Conservation (phyloP, 2,329 filamentous ascomycete genomes). For the Sclerotiophoma versabilis region DNA sequence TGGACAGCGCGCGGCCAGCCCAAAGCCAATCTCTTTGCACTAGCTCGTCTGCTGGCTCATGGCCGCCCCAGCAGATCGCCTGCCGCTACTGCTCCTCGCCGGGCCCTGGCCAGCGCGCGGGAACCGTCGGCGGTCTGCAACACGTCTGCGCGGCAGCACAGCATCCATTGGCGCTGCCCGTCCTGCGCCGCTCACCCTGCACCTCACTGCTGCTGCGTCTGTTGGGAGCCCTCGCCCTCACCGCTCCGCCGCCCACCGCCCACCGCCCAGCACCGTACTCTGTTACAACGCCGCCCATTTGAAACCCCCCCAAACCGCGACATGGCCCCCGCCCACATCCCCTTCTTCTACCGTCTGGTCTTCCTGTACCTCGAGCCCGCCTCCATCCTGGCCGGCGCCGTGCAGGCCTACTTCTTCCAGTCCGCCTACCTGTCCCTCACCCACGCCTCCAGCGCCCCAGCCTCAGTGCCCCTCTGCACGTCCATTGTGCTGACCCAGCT, state of each 20-base stretch:
- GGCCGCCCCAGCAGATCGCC: background rate
- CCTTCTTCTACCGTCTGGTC: conserved; percentile 71
- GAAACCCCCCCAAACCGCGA: conserved; percentile 25
- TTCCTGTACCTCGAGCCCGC: conserved; percentile 76
- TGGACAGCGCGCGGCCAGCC: too few species aligned
- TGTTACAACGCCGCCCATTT: conserved; percentile 10
- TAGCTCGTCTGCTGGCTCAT: background rate
- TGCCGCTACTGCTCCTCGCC: conserved; percentile 1
- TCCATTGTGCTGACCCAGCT: conserved; percentile 76
- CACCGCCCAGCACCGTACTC: background rate
- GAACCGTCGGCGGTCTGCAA: conserved; percentile 14
- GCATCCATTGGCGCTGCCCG: background rate
- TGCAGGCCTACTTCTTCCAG: conserved; percentile 60
- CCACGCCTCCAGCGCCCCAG: conserved; percentile 60
- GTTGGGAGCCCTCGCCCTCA: background rate
- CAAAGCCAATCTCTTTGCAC: conserved; percentile 10
- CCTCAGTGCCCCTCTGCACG: conserved; percentile 63
- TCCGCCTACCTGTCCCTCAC: conserved; percentile 69
- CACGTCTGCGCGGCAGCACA: background rate
- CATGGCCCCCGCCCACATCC: conserved; percentile 56
- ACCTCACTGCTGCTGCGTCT: background rate
- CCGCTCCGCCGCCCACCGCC: background rate
- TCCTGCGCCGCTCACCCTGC: background rate
- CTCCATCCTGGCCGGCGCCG: conserved; percentile 61
- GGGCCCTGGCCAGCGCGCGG: background rate